Conservation (phyloP, 106 monocot species). For the Dioscorea dumetorum region DNA sequence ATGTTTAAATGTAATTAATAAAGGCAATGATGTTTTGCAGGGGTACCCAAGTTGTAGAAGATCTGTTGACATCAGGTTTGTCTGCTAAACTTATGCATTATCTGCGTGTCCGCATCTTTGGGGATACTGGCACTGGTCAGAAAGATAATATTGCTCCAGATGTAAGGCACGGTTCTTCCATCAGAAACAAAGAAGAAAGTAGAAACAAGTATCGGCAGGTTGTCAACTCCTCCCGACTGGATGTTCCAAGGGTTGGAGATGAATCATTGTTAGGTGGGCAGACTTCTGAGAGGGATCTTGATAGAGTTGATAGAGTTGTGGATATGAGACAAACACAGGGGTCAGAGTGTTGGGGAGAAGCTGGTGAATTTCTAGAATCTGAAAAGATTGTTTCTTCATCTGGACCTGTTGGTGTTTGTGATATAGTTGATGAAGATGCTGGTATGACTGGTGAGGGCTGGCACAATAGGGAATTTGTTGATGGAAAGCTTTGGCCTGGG, state of each 20-base stretch:
- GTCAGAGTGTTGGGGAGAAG: conserved; percentile 32
- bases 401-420: conserved; percentile 26
- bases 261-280: conserved; percentile 38
- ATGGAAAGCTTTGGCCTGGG: conserved; percentile 32
- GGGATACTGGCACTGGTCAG: conserved; percentile 43
- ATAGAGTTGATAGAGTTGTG: conserved; percentile 24
- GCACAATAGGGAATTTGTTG: conserved; percentile 22
- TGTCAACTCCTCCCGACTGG: conserved; percentile 42
- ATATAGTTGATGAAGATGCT: conserved; percentile 31
- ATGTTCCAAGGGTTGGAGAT: conserved; percentile 33
- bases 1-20: background rate
- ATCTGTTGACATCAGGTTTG: conserved; percentile 70
- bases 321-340: conserved; percentile 20
- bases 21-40: conserved; percentile 25
- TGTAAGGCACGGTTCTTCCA: conserved; percentile 32
- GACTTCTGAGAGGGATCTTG: conserved; percentile 25
- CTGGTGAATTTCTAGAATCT: conserved; percentile 25
- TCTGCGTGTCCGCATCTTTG: conserved; percentile 65
- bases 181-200: conserved; percentile 61
- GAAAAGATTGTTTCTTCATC: conserved; percentile 46
- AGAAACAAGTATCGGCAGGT: conserved; percentile 44
- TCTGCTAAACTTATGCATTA: conserved; percentile 88
- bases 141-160: conserved; percentile 51
- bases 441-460: conserved; percentile 31
- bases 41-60: conserved; percentile 72